phyloP scores from a whole-genome alignment of 768 basidiomycete species.

The Leccinum longicurvipes region DNA sequence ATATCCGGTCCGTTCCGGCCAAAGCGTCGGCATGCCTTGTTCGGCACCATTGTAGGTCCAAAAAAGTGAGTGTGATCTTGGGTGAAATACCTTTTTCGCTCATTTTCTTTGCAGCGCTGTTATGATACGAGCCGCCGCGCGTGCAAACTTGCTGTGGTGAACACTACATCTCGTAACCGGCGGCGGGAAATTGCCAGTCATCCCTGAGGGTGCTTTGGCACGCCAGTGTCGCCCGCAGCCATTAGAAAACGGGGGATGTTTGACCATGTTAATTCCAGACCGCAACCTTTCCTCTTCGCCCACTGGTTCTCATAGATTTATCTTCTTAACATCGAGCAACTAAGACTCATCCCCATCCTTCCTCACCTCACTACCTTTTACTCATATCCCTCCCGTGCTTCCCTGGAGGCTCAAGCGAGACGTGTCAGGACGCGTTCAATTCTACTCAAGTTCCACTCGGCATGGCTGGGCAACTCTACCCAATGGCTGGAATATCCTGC shows the following conservation, averaged over 20 bases:
- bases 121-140: neutral
- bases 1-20: neutral
- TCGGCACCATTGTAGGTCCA: constrained; percentile 4
- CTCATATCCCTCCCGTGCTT: neutral
- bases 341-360: neutral
- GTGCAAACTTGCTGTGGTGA: neutral
- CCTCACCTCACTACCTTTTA: neutral
- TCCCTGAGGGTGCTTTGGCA: constrained; percentile 1
- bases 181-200: neutral
- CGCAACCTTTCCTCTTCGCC: neutral
- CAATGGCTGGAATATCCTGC: neutral
- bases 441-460: no score
- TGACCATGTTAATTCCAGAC: neutral
- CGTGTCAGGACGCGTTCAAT: neutral
- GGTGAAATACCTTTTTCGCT: neutral
- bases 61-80: neutral
- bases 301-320: no score
- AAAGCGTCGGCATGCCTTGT: constrained; percentile 5
- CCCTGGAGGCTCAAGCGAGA: neutral
- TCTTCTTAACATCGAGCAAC: neutral
- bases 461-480: neutral
- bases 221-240: no score
- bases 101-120: neutral
- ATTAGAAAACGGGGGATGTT: neutral
- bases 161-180: neutral